A percentile compares a stretch with the other conserved stretches of the same genome.
Evolutionary conservation across 2,329 filamentous ascomycete species (phyloP).

Genomic region (Knoxdaviesia capensis): DNA sequence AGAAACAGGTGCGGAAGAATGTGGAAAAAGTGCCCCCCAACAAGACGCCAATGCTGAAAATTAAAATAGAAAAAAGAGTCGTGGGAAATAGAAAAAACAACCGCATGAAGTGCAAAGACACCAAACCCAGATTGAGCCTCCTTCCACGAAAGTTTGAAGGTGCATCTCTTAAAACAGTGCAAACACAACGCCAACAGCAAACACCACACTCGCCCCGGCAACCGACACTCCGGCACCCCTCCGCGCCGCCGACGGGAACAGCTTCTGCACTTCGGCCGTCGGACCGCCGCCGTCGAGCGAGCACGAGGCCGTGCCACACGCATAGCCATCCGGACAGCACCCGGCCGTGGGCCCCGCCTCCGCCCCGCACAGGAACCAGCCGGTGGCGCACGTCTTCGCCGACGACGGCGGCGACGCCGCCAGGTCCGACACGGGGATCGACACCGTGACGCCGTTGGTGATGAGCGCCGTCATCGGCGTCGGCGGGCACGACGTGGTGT

Average conservation of each 20-base stretch:
- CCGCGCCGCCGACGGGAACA: constrained; percentile 16
- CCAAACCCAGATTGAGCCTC: no score
- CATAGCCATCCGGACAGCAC: constrained; percentile 66
- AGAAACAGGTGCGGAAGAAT: no score
- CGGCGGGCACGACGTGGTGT: constrained; percentile 56
- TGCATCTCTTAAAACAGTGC: neutral
- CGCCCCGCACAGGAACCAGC: constrained; percentile 55
- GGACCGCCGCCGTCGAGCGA: constrained; percentile 30
- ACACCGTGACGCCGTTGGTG: constrained; percentile 48
- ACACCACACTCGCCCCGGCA: neutral
- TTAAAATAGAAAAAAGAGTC: no score
- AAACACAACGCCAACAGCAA: neutral
- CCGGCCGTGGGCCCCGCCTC: constrained; percentile 44
- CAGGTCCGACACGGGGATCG: constrained; percentile 34
- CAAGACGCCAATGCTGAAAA: no score
- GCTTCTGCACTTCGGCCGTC: constrained; percentile 37
- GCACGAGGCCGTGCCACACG: constrained; percentile 55
- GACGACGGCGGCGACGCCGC: constrained; percentile 20
- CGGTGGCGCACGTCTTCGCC: constrained; percentile 42
- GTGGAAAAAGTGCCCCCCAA: no score
- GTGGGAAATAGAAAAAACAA: no score
- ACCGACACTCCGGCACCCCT: neutral
- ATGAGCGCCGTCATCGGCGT: constrained; percentile 41
- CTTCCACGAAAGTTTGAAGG: no score
- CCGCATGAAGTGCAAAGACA: no score